Conservation (phyloP, 1,284 basidiomycete species). For the Irpex lacteus region DNA sequence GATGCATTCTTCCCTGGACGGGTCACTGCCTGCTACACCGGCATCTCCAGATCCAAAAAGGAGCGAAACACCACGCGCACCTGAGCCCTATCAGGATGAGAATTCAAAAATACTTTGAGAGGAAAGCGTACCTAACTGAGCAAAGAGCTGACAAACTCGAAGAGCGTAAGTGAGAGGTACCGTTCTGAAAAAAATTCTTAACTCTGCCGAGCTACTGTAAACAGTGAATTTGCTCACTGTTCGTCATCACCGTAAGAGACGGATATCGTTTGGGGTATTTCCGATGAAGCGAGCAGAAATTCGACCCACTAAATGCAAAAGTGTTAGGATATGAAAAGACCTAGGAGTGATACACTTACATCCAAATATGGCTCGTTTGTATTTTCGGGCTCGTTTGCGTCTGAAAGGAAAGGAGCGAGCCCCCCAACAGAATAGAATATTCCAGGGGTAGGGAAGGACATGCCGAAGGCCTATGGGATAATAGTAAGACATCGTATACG, state of each 20-base stretch:
- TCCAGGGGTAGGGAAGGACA: constrained; percentile 46
- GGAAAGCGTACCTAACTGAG: constrained; percentile 47
- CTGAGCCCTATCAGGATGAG: constrained; percentile 29
- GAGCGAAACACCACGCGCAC: constrained; percentile 60
- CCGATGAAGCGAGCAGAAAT: no score
- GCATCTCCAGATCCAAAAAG: constrained; percentile 67
- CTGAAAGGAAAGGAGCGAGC: constrained; percentile 54
- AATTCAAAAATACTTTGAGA: background rate
- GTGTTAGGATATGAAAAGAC: background rate
- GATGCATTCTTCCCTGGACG: constrained; percentile 47
- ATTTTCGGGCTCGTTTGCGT: constrained; percentile 35
- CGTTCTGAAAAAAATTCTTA: constrained; percentile 17
- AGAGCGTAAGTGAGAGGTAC: constrained; percentile 61
- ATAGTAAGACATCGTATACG: background rate
- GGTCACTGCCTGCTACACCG: constrained; percentile 62
- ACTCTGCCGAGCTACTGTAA: no score
- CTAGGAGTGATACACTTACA: constrained; percentile 30
- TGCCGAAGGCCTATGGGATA: constrained; percentile 51
- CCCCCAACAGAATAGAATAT: constrained; percentile 65
- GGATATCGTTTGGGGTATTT: constrained; percentile 41
- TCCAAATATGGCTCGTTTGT: constrained; percentile 64
- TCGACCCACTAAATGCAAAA: constrained; percentile 53
- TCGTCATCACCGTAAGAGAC: constrained; percentile 71
- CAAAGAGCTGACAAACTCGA: constrained; percentile 62
- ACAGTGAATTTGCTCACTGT: constrained; percentile 39